Conservation (phyloP, 2,329 filamentous ascomycete genomes). For the Colletotrichum sp. region DNA sequence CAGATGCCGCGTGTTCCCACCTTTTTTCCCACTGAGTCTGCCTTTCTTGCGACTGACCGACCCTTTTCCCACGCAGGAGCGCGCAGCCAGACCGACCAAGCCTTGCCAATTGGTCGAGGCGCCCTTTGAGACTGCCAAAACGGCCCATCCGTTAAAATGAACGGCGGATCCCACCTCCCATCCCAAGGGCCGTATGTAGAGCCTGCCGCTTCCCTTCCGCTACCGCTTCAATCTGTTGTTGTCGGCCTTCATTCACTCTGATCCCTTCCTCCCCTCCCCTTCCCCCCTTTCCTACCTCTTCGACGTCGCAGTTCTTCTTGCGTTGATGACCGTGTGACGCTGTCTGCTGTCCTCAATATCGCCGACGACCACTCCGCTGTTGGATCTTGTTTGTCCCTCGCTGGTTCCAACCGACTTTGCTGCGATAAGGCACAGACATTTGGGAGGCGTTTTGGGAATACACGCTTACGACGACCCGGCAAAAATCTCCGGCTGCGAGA, state of each 20-base stretch:
- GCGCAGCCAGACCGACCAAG: neutral
- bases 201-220: neutral
- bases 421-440: neutral
- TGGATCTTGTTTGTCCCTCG: neutral
- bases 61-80: neutral
- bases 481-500: neutral
- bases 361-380: neutral
- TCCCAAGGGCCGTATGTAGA: neutral
- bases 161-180: conserved; percentile 3
- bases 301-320: neutral
- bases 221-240: neutral
- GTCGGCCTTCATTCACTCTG: neutral
- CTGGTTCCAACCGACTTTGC: neutral
- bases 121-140: neutral
- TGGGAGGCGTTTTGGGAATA: neutral
- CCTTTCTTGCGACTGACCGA: neutral
- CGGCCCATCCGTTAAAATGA: conserved; percentile 18
- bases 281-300: neutral
- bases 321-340: neutral
- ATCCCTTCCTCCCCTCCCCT: neutral
- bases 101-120: neutral
- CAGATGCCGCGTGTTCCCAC: conserved; percentile 12
- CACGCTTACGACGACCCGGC: neutral
- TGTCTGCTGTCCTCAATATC: neutral
- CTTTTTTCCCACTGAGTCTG: neutral